Base-by-base conservation (phyloP, 306 rosid species). In the Clitoria ternatea region DNA sequence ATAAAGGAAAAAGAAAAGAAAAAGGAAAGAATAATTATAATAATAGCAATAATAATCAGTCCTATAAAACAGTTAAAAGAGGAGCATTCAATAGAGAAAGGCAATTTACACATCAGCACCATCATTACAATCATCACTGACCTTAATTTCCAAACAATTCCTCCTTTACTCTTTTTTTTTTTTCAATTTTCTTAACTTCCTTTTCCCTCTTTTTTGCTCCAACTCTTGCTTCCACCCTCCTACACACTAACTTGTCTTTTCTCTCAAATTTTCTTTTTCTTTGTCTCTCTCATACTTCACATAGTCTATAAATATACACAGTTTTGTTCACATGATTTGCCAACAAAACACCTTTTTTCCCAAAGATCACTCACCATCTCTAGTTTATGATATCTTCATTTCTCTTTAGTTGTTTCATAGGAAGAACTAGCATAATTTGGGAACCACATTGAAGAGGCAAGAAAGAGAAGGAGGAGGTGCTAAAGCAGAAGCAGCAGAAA, bases 101-200 rank as follows among this genome's bases (percentile, higher is more conserved):
- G 83, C 66, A 67, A 56, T 69, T 72, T 20, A 45, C 92, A 85
- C 86, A 84, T 83, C 71, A 83, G 74, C 69, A 77, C 81, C 86
- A 87, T 89, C 88, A 91, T 91, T 91, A 85, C 91, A 70, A 54
- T 80, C 63, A 91, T 87, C 84, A 82, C 81, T 80, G n/a, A 78
- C 69, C 60, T 71, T 67, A 74, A 78, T 78, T 74, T 86, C 88
- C 88, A 82, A 80, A 80, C 39, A 75, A 53, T 47, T 81, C 72
- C 24, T 50, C 66, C 78, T 75, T 39, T 61, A 67, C 88, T 82
- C 77, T 79, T 62, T 67, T 80, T 79, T 79, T 79, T 62, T 67
- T 80, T 79, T 81, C 89, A 79, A 81, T 77, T 61, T 70, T 76
- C 77, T 69, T 67, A 52, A 69, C 80, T 5, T 69, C 78, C 70